Evolutionary conservation across 768 basidiomycete species (phyloP).

Genomic region (Leccinum variicolor): DNA sequence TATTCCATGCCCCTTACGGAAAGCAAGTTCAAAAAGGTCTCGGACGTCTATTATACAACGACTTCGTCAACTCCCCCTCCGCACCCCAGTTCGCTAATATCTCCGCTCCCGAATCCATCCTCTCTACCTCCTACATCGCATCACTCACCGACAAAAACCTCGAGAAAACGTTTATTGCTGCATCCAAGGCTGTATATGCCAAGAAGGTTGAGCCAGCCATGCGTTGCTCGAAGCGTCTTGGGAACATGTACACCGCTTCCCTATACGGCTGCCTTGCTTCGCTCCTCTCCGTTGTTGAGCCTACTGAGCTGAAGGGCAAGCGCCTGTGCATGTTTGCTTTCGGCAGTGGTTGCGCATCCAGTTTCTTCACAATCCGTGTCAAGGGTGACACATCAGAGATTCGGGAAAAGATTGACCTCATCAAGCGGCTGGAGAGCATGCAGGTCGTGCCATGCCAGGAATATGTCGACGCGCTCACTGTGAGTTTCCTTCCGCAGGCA

Average conservation of each 20-base stretch:
- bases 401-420: constrained; percentile 74
- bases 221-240: constrained; percentile 85
- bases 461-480: constrained; percentile 82
- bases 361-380: constrained; percentile 85
- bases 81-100: constrained; percentile 67
- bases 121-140: constrained; percentile 61
- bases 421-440: constrained; percentile 75
- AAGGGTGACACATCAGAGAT: constrained; percentile 88
- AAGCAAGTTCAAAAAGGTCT: constrained; percentile 98
- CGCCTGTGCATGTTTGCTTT: constrained; percentile 95
- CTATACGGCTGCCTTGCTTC: constrained; percentile 94
- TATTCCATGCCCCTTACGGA: constrained; percentile 98
- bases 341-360: constrained; percentile 92
- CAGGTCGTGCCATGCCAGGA: constrained; percentile 90
- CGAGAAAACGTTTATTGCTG: constrained; percentile 90
- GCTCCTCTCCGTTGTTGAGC: constrained; percentile 70
- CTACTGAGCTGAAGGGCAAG: constrained; percentile 71
- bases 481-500: constrained; percentile 32
- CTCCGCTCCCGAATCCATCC: constrained; percentile 68
- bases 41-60: constrained; percentile 88
- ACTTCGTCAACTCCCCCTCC: constrained; percentile 80
- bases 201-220: constrained; percentile 77
- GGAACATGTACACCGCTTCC: constrained; percentile 99
- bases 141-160: constrained; percentile 92
- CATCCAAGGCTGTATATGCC: constrained; percentile 72